Conservation (phyloP, 176 grass and related monocot species). For the Oryza punctata region DNA sequence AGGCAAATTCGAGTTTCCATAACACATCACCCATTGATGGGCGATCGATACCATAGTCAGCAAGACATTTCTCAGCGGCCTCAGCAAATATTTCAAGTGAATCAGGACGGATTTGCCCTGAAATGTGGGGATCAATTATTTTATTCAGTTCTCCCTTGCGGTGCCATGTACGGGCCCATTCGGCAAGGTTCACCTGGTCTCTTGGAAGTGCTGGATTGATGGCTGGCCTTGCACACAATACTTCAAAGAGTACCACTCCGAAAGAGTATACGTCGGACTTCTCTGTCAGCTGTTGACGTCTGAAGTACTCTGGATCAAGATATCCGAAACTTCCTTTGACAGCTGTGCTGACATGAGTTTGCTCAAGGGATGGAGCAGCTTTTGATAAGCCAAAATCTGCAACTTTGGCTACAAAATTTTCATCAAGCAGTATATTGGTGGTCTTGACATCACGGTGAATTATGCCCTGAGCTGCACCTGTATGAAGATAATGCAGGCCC, state of each 20-base stretch:
- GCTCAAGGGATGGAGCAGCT: conserved; percentile 79
- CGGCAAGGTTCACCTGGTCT: conserved; percentile 95
- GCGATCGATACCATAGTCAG: conserved; percentile 85
- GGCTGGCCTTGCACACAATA: conserved; percentile 84
- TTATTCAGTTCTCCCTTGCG: conserved; percentile 74
- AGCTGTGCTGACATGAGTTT: conserved; percentile 94
- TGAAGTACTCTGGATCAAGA: conserved; percentile 95
- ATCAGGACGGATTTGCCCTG: conserved; percentile 58
- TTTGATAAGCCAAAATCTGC: conserved; percentile 95
- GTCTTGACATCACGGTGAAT: conserved; percentile 99
- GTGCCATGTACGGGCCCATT: conserved; percentile 75
- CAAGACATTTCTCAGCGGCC: conserved; percentile 92
- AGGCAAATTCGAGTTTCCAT: conserved; percentile 93
- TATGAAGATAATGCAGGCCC: conserved; percentile 94
- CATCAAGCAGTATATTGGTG: conserved; percentile 92
- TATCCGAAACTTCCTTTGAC: conserved; percentile 99
- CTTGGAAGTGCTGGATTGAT: conserved; percentile 91
- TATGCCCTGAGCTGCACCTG: conserved; percentile 92
- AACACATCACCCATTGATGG: conserved; percentile 93
- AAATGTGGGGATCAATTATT: conserved; percentile 80
- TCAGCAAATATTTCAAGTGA: conserved; percentile 84
- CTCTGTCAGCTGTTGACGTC: conserved; percentile 92
- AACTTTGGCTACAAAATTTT: conserved; percentile 87
- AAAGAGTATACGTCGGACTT: conserved; percentile 98
- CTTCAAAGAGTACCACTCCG: conserved; percentile 90